phyloP scores from a whole-genome alignment of 2,329 filamentous ascomycete species.

The Geosmithia putterillii region DNA sequence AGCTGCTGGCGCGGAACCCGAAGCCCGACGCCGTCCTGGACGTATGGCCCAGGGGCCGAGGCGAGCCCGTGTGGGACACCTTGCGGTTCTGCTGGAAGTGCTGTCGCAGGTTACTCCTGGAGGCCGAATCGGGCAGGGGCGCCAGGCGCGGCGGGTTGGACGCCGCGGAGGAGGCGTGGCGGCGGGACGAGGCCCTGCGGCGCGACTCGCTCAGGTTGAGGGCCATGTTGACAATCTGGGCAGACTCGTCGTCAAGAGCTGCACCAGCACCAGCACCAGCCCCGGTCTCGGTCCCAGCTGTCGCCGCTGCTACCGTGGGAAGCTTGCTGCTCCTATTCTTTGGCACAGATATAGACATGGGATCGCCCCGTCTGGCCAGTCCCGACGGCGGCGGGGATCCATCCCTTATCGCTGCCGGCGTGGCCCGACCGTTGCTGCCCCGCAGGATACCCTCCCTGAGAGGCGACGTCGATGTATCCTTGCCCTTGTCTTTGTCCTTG shows the following conservation, averaged over 20 bases:
- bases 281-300: too few species aligned
- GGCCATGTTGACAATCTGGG: constrained; percentile 87
- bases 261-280: too few species aligned
- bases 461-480: neutral
- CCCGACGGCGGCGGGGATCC: too few species aligned
- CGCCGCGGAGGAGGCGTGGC: constrained; percentile 37
- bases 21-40: constrained; percentile 27
- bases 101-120: constrained; percentile 49
- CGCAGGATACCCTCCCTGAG: too few species aligned
- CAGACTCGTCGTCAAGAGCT: constrained; percentile 59
- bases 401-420: too few species aligned
- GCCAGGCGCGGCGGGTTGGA: constrained; percentile 36
- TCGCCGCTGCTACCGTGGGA: neutral
- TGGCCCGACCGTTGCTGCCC: too few species aligned
- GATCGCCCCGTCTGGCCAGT: neutral
- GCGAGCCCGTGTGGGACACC: constrained; percentile 48
- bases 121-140: constrained; percentile 37
- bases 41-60: constrained; percentile 32
- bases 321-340: neutral
- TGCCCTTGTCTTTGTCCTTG: too few species aligned
- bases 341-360: neutral
- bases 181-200: constrained; percentile 46
- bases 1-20: constrained; percentile 23
- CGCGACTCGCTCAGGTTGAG: constrained; percentile 76
- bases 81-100: constrained; percentile 63